Evolutionary conservation across 2,329 filamentous ascomycete genomes (phyloP).

Genomic region (Nemania sp.): DNA sequence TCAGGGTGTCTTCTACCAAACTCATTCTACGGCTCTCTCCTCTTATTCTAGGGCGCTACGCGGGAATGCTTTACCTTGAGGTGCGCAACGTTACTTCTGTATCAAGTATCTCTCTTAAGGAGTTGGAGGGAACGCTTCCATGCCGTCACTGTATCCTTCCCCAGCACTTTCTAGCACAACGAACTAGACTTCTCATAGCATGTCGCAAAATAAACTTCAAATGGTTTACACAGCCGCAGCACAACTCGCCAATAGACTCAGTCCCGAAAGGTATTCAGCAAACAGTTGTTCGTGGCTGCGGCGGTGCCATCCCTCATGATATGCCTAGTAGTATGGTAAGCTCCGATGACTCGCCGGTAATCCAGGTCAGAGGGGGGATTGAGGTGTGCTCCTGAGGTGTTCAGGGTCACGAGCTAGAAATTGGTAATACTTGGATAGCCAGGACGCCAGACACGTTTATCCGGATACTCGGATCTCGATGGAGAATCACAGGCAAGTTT

Average conservation of each 20-base stretch:
- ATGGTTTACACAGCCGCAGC: conserved; percentile 6
- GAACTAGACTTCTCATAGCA: conserved; percentile 8
- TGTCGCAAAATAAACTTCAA: background rate
- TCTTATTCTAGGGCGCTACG: conserved; percentile 7
- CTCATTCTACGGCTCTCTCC: background rate
- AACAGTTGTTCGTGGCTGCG: background rate
- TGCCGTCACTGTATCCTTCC: conserved; percentile 18
- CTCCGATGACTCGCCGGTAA: conserved; percentile 2
- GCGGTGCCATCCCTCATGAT: conserved; percentile 16
- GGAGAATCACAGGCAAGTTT: background rate
- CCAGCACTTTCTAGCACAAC: conserved; percentile 5
- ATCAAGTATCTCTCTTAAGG: no score
- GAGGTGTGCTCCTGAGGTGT: no score
- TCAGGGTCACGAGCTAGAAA: background rate
- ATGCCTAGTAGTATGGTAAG: conserved; percentile 14
- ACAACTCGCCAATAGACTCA: conserved; percentile 17
- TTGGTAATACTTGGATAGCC: background rate
- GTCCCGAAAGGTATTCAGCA: background rate
- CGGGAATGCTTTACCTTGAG: background rate
- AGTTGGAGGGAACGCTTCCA: conserved; percentile 16
- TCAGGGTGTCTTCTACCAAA: background rate
- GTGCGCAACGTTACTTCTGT: no score
- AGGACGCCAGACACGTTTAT: background rate
- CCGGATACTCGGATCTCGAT: background rate
- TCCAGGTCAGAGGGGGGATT: background rate